Evolutionary conservation across 371 early-diverging fungal species (phyloP), one percentile per base, ranked within the genome.

Genomic region (Vavraia culicis): DNA sequence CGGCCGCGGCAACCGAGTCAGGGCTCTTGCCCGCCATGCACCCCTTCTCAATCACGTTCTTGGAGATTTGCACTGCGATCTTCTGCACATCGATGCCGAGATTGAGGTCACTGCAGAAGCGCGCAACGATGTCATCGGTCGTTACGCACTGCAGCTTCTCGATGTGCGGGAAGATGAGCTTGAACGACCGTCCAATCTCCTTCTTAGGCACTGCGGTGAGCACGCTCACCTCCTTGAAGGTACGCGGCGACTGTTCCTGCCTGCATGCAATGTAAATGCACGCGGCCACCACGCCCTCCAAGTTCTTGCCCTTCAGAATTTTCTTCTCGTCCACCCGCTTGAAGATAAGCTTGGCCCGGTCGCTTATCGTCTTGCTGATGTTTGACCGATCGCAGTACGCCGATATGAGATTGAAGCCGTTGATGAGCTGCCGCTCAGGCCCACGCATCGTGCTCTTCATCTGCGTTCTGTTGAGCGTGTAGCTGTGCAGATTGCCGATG

Each of bases 231-330:
- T 96, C 98, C 61, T 87, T 83, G 68, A 90, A 93, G 0, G 98
- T 90, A 53, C 98, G 76, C 0, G 84, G 78, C 1, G 82, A 88
- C 14, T 74, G 74, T 55, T 85, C 81, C 58, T 85, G 77, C 34
- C 86, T 76, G 69, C 91, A 91, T 5, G 91, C 98, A 52, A 90
- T 78, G 54, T 83, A 87, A 56, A 96, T 82, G 66, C 89, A 89
- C 1, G 89, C 88, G 2, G 89, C 93, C 64, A 86, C 82, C 46
- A 90, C 75, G 9, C 81, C 82, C 52, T 89, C 84, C 36, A 75
- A 76, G 18, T 76, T 77, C 69, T 89, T 90, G 36, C 88, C 85
- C 37, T 79, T 76, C 15, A 85, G 63, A 31, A 85, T 51, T 59
- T 87, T 85, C 39, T 83, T 83, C 44, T 85, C 83, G 32, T 73